Evolutionary conservation across 805 yeast species (phyloP).

Genomic region (Ogataea ganodermae): DNA sequence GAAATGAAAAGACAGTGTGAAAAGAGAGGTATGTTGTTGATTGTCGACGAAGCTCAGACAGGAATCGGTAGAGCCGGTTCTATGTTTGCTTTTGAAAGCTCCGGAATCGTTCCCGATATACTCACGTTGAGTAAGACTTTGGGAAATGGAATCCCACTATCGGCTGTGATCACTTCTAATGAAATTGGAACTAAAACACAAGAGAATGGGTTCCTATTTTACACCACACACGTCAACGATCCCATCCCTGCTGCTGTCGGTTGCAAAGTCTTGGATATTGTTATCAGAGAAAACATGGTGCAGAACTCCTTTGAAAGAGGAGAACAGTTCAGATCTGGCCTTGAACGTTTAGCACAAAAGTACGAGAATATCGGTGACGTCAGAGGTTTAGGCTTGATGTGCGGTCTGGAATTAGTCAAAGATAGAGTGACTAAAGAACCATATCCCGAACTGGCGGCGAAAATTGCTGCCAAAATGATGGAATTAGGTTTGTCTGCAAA

Average conservation of each 20-base stretch:
- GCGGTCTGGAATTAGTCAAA: constrained; percentile 52
- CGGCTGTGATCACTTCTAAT: constrained; percentile 33
- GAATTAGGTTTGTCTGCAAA: constrained; percentile 34
- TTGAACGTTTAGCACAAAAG: constrained; percentile 24
- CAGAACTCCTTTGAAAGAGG: constrained; percentile 32
- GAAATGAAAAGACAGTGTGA: constrained; percentile 32
- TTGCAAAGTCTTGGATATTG: constrained; percentile 33
- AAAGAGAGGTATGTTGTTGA: constrained; percentile 48
- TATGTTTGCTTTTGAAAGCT: constrained; percentile 41
- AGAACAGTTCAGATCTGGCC: constrained; percentile 25
- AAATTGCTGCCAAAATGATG: constrained; percentile 26
- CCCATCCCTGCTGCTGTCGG: constrained; percentile 36
- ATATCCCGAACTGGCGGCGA: constrained; percentile 33
- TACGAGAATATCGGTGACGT: constrained; percentile 45
- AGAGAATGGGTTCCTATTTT: constrained; percentile 27
- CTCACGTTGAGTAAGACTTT: constrained; percentile 35
- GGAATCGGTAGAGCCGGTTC: constrained; percentile 57
- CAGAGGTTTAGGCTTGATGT: constrained; percentile 54
- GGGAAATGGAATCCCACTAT: constrained; percentile 37
- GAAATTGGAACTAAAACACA: constrained; percentile 27
- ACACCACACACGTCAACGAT: constrained; percentile 35
- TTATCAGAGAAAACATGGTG: constrained; percentile 29
- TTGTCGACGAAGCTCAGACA: constrained; percentile 57
- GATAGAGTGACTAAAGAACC: constrained; percentile 45
- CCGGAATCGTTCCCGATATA: constrained; percentile 37